Conservation (phyloP, 768 basidiomycete genomes). For the Tulasnella sp. region DNA sequence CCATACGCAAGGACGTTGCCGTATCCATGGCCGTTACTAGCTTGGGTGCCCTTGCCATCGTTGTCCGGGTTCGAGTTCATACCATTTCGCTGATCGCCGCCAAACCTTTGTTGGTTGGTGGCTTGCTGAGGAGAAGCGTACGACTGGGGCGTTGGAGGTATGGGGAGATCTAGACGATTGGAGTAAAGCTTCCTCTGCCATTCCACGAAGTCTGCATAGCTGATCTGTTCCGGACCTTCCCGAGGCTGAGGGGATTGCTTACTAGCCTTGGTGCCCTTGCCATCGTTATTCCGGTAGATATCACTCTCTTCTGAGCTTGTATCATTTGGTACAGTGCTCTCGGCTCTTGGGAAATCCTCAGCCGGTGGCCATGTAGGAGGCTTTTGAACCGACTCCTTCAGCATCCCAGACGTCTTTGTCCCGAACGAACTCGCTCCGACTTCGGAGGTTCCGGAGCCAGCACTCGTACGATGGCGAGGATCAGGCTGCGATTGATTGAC, state of each 20-base stretch:
- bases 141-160: conserved; percentile 23
- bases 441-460: not conserved
- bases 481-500: not conserved
- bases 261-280: too few relatives aligned
- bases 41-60: not conserved
- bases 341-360: conserved; percentile 5
- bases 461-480: not conserved
- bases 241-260: not conserved
- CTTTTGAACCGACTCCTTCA: not conserved
- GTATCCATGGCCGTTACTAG: not conserved
- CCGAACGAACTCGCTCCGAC: not conserved
- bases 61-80: not conserved
- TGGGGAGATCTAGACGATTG: conserved; percentile 19
- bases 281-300: too few relatives aligned
- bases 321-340: conserved; percentile 20
- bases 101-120: not conserved
- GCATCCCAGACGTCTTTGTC: not conserved
- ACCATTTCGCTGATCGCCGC: not conserved
- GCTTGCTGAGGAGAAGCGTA: not conserved
- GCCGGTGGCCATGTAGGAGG: not conserved
- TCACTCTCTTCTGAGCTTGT: conserved; percentile 18
- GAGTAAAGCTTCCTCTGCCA: conserved; percentile 6
- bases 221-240: conserved; percentile 8
- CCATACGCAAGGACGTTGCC: not conserved
- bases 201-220: conserved; percentile 14